These are phyloP conservation scores for Ophiostoma piceae DNA, from an alignment of 2,329 filamentous ascomycete species.

Conservation along the genomic window DNA sequence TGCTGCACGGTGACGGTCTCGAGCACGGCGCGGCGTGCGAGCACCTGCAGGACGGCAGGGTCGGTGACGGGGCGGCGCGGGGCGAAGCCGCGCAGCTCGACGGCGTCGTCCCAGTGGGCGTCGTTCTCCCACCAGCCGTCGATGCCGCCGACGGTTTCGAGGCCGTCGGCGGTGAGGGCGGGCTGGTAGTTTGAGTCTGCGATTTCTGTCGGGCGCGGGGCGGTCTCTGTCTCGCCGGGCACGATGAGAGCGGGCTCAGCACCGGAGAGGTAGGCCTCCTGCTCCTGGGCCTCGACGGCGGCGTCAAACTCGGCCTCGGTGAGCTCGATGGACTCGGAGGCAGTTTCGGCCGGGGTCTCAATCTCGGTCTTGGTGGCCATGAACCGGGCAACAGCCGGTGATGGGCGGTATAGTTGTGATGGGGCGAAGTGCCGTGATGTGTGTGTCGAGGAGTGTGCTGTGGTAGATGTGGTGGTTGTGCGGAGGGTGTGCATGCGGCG, in stretches of 20 bases:
- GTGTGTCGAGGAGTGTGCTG: constrained; percentile 7
- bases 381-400: constrained; percentile 1
- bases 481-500: constrained; percentile 1
- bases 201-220: constrained; percentile 32
- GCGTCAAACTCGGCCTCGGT: constrained; percentile 14
- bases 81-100: constrained; percentile 43
- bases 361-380: not conserved
- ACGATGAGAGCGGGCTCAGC: constrained; percentile 28
- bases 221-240: constrained; percentile 29
- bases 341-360: not conserved
- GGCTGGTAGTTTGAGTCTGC: constrained; percentile 42
- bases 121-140: constrained; percentile 50
- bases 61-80: constrained; percentile 40
- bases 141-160: constrained; percentile 46
- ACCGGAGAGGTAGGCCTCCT: not conserved
- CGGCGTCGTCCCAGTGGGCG: constrained; percentile 48
- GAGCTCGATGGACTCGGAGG: constrained; percentile 13
- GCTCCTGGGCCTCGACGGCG: not conserved
- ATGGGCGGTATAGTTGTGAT: constrained; percentile 5
- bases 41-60: constrained; percentile 43
- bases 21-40: constrained; percentile 47
- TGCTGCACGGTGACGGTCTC: constrained; percentile 47
- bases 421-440: not conserved
- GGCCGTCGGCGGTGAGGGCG: constrained; percentile 41
- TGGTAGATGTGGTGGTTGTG: not conserved